These are phyloP conservation scores for Westerdykella ornata DNA, from an alignment of 2,329 filamentous ascomycete genomes.

Conservation along the genomic window DNA sequence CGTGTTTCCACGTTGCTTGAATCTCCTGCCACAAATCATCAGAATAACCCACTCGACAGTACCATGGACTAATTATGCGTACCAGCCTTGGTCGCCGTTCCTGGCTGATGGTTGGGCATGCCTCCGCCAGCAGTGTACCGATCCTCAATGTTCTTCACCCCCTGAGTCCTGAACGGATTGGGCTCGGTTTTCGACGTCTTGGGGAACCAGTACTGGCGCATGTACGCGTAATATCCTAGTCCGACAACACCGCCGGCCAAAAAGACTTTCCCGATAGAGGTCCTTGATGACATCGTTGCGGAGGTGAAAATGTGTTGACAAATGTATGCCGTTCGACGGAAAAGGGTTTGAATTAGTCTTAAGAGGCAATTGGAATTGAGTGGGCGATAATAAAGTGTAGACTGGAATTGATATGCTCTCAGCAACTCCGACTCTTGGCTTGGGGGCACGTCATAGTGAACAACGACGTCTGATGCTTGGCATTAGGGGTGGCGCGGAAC, in stretches of 20 bases:
- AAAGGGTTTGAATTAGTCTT: too few species aligned
- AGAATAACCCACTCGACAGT: too few species aligned
- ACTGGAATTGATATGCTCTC: too few species aligned
- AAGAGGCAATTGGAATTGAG: too few species aligned
- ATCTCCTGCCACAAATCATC: conserved; percentile 10
- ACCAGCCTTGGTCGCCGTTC: conserved; percentile 22
- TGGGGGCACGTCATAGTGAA: conserved; percentile 29
- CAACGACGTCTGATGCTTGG: conserved; percentile 8
- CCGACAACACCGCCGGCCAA: conserved; percentile 33
- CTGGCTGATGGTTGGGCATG: conserved; percentile 28
- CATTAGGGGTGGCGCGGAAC: too few species aligned
- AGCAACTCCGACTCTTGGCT: conserved; percentile 5
- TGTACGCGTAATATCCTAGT: conserved; percentile 33
- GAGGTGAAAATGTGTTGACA: too few species aligned
- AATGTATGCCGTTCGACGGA: too few species aligned
- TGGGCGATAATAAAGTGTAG: too few species aligned
- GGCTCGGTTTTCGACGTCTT: conserved; percentile 34
- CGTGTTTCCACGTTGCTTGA: conserved; percentile 18
- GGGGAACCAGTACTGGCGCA: conserved; percentile 36
- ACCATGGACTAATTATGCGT: conserved; percentile 4
- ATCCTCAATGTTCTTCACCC: conserved; percentile 31
- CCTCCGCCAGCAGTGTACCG: conserved; percentile 30
- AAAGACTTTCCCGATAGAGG: conserved; percentile 32
- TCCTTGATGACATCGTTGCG: neutral
- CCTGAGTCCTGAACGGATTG: conserved; percentile 34